Percentiles rank a stretch among this genome's conserved stretches.
These are phyloP conservation scores for Trichaptum fuscoviolaceum DNA, from an alignment of 768 basidiomycete genomes.

Conservation along the genomic window DNA sequence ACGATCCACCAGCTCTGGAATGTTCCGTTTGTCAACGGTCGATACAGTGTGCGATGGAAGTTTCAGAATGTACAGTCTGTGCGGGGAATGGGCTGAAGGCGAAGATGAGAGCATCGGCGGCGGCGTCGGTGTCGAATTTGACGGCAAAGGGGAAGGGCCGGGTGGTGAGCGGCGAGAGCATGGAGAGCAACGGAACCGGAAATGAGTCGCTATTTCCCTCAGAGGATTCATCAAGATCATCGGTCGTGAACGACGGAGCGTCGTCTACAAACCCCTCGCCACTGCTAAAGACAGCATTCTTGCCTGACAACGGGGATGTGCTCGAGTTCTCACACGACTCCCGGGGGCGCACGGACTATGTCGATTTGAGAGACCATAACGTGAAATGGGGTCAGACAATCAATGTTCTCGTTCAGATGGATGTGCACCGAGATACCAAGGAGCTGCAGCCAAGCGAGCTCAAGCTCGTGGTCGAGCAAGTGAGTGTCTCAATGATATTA, in stretches of 20 bases:
- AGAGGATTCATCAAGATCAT: conserved; percentile 23
- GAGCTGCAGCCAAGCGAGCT: conserved; percentile 53
- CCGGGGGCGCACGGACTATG: conserved; percentile 57
- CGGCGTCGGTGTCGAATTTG: conserved; percentile 11
- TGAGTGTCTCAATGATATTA: conserved; percentile 14
- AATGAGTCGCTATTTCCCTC: conserved; percentile 19
- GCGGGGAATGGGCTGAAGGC: conserved; percentile 34
- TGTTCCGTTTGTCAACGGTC: conserved; percentile 66
- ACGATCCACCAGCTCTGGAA: conserved; percentile 63
- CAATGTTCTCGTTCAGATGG: conserved; percentile 52
- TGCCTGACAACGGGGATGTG: conserved; percentile 3
- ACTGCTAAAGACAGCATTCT: conserved; percentile 10
- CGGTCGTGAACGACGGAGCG: conserved; percentile 17
- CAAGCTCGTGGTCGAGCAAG: conserved; percentile 62
- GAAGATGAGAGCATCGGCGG: conserved; percentile 30
- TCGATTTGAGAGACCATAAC: conserved; percentile 57
- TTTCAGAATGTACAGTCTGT: conserved; percentile 51
- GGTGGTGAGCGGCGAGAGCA: conserved; percentile 8
- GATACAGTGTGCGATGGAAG: conserved; percentile 69
- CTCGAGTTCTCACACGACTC: conserved; percentile 29
- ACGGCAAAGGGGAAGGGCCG: conserved; percentile 10
- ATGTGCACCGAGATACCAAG: conserved; percentile 46
- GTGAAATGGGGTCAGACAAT: conserved; percentile 58
- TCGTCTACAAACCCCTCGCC: conserved; percentile 8
- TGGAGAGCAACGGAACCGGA: conserved; percentile 10